A percentile compares a stretch with the other conserved stretches of the same genome.
Conservation (phyloP, 208 protist species). For the Trypanosoma theileri region DNA sequence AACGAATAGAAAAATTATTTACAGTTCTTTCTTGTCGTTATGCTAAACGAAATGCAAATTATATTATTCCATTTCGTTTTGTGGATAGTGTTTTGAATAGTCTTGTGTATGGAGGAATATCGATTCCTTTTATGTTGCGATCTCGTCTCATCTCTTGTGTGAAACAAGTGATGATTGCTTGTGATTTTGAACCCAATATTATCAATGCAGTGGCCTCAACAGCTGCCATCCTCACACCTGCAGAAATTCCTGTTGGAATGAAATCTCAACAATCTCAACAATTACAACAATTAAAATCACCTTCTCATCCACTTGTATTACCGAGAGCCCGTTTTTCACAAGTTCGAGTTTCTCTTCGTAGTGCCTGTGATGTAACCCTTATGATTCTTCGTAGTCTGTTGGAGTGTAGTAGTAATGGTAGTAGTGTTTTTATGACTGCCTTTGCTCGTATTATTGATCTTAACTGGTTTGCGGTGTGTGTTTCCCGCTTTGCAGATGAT, state of each 20-base stretch:
- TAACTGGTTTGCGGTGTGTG: conserved; percentile 63
- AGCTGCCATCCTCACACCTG: conserved; percentile 60
- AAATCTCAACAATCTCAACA: not conserved
- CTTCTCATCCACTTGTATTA: conserved; percentile 34
- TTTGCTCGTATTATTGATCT: conserved; percentile 57
- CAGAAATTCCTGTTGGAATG: not conserved
- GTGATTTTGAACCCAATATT: conserved; percentile 61
- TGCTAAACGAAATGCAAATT: conserved; percentile 65
- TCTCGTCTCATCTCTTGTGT: conserved; percentile 48
- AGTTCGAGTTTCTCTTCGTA: conserved; percentile 28
- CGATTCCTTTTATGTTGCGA: conserved; percentile 40
- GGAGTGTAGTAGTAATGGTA: conserved; percentile 41
- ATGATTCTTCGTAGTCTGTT: conserved; percentile 62
- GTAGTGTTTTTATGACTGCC: conserved; percentile 40
- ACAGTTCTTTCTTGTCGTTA: conserved; percentile 52
- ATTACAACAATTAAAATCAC: not conserved
- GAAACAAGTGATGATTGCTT: conserved; percentile 72
- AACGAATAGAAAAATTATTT: conserved; percentile 56
- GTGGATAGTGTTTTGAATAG: conserved; percentile 74
- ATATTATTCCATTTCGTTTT: conserved; percentile 59
- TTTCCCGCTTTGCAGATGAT: conserved; percentile 67
- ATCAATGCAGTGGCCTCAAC: conserved; percentile 58
- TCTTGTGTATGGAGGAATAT: conserved; percentile 36
- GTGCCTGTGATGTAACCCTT: conserved; percentile 44
- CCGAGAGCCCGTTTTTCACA: conserved; percentile 43